Conservation (phyloP, 2,329 filamentous ascomycete species). For the Kalaharituber pfeilii region DNA sequence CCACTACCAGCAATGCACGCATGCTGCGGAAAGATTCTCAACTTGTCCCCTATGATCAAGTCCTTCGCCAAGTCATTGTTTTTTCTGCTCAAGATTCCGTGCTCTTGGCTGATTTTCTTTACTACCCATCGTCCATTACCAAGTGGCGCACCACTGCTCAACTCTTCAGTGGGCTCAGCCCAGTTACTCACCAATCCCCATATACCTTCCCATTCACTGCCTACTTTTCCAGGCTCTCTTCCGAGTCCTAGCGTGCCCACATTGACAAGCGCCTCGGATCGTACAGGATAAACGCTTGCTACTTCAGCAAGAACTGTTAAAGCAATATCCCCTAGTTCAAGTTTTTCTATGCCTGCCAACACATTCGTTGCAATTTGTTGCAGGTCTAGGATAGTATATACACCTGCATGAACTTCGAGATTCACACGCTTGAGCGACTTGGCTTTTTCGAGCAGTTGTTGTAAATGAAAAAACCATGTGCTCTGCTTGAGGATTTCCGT, state of each 20-base stretch:
- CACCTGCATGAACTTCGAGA: slow-evolving; percentile 57
- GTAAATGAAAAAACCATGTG: neutral
- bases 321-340: slow-evolving; percentile 42
- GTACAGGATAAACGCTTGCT: slow-evolving; percentile 46
- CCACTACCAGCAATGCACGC: slow-evolving; percentile 57
- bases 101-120: slow-evolving; percentile 57
- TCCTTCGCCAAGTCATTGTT: slow-evolving; percentile 38
- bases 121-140: slow-evolving; percentile 45
- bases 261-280: slow-evolving; percentile 50
- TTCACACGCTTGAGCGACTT: slow-evolving; percentile 18
- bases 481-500: slow-evolving; percentile 8
- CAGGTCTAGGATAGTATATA: slow-evolving; percentile 58
- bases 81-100: slow-evolving; percentile 41
- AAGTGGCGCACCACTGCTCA: neutral
- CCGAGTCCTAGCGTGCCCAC: slow-evolving; percentile 54
- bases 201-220: slow-evolving; percentile 23
- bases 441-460: slow-evolving; percentile 21
- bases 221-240: slow-evolving; percentile 46
- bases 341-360: slow-evolving; percentile 26
- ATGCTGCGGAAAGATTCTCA: slow-evolving; percentile 65
- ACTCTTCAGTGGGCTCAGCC: slow-evolving; percentile 25
- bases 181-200: slow-evolving; percentile 54
- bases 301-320: slow-evolving; percentile 56
- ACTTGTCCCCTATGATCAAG: slow-evolving; percentile 43
- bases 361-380: slow-evolving; percentile 63